Percentiles rank a stretch among this genome's conserved stretches.
Conservation (phyloP, 768 basidiomycete species). For the Podaxis carcinomalis region DNA sequence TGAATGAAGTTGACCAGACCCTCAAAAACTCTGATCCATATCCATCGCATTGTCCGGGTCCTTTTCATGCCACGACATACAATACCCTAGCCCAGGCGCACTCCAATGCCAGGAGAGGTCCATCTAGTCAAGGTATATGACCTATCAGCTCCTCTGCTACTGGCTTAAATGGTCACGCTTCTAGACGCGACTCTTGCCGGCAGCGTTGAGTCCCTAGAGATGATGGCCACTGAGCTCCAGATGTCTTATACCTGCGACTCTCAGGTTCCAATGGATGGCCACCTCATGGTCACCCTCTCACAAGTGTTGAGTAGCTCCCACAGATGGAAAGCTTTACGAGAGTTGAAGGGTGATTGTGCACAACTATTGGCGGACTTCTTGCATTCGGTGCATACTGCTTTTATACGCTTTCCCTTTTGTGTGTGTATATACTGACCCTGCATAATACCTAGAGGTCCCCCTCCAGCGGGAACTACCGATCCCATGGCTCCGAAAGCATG, state of each 20-base stretch:
- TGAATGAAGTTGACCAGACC: no score
- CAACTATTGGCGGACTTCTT: neutral
- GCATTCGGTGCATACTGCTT: neutral
- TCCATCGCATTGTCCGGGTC: no score
- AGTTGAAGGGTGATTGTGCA: neutral
- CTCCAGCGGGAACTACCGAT: neutral
- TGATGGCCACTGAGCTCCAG: no score
- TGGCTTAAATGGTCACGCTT: no score
- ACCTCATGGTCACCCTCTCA: neutral
- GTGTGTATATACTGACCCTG: neutral
- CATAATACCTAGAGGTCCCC: slow-evolving; percentile 10
- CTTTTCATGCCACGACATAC: no score
- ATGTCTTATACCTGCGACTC: neutral
- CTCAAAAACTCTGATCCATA: no score
- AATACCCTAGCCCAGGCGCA: no score
- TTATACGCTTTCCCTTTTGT: neutral
- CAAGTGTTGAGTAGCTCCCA: neutral
- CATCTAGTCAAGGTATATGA: no score
- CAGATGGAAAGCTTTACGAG: neutral
- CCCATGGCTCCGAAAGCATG: neutral
- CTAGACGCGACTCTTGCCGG: no score
- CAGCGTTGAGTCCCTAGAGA: no score
- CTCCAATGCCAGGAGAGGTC: no score
- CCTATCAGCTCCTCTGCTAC: no score
- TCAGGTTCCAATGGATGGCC: neutral